Evolutionary conservation across 192 early-diverging fungal species (phyloP), one percentile per base, ranked within the genome.

Genomic region (Rhizoclosmatium sp.): DNA sequence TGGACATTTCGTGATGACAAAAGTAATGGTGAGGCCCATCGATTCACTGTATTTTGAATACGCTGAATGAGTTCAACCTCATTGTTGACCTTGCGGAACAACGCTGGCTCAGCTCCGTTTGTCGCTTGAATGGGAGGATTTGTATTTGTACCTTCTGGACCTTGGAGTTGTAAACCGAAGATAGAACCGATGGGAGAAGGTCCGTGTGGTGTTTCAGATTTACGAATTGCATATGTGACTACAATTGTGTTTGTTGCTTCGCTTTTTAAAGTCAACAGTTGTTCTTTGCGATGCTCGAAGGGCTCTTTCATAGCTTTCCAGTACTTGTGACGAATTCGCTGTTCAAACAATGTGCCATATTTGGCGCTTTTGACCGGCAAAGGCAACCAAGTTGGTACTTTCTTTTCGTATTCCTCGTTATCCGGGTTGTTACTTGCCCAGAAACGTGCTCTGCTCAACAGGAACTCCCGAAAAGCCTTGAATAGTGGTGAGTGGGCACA

Each of bases 391-490:
- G 7, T 14, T 7, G 45, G 31, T 31, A 31, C 31, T 31, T 31
- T 31, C 31, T 31, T 31, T 12, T 54, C 16, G 51, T 54, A 7
- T 12, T 54, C 16, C 51, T 54, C 16, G 16, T 54, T 54, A 16
- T 54, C 51, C 5, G 5, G 5, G 0, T 54, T 54, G 51, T 54
- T 54, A 54, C 16, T 49, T 4, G 23, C 67, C 51, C 51, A 54
- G 16, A 12, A 54, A 7, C 51, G 51, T 16, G 9, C 51, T 39
- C 79, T 60, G 39, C 48, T 62, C 9, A 74, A 7, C 79, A 80
- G 59, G 56, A 80, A 80, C 23, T 51, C 62, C 2, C 71, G 64
- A 51, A 80, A 80, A 46, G 79, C 79, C 5, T 48, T n/a, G 14
- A 75, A 21, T 7, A 80, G 66, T 9, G 73, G 73, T 41, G 72